phyloP scores from a whole-genome alignment of 1,284 basidiomycete genomes.

The Ustilago xerochloae region DNA sequence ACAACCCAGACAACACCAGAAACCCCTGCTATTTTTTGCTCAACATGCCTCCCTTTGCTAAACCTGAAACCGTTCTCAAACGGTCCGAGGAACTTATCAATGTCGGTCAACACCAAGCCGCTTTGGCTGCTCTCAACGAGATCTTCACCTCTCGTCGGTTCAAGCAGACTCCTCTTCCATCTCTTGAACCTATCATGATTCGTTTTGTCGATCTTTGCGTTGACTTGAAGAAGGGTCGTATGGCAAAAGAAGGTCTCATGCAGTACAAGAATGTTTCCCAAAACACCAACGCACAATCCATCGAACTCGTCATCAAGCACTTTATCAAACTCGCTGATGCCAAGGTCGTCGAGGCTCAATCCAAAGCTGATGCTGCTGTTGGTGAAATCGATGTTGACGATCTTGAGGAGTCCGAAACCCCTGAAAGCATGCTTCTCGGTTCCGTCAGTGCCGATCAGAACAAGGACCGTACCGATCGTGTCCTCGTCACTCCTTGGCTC shows the following conservation, averaged over 20 bases:
- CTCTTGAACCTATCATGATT: slow-evolving; percentile 94
- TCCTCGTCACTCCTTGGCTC: slow-evolving; percentile 95
- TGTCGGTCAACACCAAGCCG: slow-evolving; percentile 87
- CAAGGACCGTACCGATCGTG: slow-evolving; percentile 93
- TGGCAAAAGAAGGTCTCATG: slow-evolving; percentile 88
- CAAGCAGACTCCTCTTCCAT: slow-evolving; percentile 86
- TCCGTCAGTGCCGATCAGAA: slow-evolving; percentile 90
- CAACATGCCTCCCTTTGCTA: slow-evolving; percentile 81
- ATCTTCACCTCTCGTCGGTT: slow-evolving; percentile 95
- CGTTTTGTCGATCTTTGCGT: slow-evolving; percentile 92
- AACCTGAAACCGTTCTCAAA: slow-evolving; percentile 87
- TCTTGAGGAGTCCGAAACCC: slow-evolving; percentile 79
- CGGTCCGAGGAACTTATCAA: slow-evolving; percentile 91
- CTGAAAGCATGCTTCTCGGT: slow-evolving; percentile 87
- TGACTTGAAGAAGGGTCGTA: slow-evolving; percentile 89
- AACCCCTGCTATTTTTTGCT: neutral
- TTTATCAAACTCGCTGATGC: slow-evolving; percentile 89
- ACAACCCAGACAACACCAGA: neutral
- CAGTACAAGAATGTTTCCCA: slow-evolving; percentile 83
- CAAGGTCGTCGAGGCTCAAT: slow-evolving; percentile 71
- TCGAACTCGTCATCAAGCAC: slow-evolving; percentile 89
- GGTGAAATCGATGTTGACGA: slow-evolving; percentile 69
- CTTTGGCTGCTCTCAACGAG: slow-evolving; percentile 86
- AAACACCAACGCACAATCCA: slow-evolving; percentile 88
- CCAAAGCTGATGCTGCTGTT: slow-evolving; percentile 66